Conservation (phyloP, 495 filamentous ascomycete species). For the Lophiostoma macrostomum region DNA sequence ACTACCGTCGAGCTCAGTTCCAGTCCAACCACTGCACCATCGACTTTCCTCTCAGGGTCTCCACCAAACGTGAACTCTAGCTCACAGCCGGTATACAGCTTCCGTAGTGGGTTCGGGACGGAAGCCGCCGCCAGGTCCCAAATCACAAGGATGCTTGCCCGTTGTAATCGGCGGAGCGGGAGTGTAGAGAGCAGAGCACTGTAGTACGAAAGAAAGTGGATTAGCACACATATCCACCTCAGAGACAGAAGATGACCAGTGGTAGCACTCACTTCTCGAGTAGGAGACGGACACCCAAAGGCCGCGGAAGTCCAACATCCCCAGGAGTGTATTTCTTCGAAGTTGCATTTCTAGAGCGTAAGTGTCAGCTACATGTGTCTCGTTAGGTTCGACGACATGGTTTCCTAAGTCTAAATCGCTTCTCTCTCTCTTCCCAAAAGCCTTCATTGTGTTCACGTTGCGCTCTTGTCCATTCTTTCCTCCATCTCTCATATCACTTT, state of each 20-base stretch:
- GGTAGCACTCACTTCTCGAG: constrained; percentile 10
- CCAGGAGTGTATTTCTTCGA: constrained; percentile 20
- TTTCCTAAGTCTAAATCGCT: not conserved
- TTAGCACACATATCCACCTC: too few relatives aligned
- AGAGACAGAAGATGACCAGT: not conserved
- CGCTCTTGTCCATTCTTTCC: not conserved
- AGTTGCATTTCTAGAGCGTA: constrained; percentile 15
- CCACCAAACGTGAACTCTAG: too few relatives aligned
- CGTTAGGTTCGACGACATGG: not conserved
- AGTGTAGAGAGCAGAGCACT: constrained; percentile 12
- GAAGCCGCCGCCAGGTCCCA: not conserved
- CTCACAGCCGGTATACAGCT: not conserved
- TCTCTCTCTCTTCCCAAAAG: not conserved
- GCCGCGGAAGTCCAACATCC: constrained; percentile 13
- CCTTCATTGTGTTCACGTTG: not conserved
- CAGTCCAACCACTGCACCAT: too few relatives aligned
- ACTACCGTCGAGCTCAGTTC: too few relatives aligned
- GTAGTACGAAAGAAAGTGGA: too few relatives aligned
- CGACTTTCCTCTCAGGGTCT: too few relatives aligned
- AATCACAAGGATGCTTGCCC: constrained; percentile 14
- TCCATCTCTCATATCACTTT: not conserved
- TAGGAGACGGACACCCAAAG: constrained; percentile 16
- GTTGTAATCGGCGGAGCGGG: constrained; percentile 5
- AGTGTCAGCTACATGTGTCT: constrained; percentile 3
- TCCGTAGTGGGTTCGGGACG: too few relatives aligned